These are phyloP conservation scores for Aurantiochytrium sp. DNA, from an alignment of 108 stramenopile species.

Conservation along the genomic window DNA sequence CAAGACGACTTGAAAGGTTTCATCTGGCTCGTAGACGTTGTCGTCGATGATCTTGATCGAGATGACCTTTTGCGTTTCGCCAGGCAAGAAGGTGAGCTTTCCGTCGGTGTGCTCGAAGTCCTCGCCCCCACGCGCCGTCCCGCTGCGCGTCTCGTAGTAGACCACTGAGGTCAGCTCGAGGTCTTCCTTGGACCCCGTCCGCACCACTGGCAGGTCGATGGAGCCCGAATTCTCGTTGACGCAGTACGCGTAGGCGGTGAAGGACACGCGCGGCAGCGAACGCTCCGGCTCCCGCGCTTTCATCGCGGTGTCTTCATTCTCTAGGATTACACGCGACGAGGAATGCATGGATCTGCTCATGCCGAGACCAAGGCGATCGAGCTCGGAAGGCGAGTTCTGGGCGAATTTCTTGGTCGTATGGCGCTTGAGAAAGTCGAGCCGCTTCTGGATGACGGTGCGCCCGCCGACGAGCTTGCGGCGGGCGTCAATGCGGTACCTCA, in stretches of 20 bases:
- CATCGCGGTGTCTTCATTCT: neutral
- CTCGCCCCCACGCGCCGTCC: neutral
- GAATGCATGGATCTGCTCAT: neutral
- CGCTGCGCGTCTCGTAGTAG: slow-evolving; percentile 20
- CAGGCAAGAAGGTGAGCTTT: slow-evolving; percentile 13
- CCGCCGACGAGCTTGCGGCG: slow-evolving; percentile 9
- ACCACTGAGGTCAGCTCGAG: neutral
- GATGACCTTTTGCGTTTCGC: slow-evolving; percentile 32
- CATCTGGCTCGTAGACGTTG: slow-evolving; percentile 35
- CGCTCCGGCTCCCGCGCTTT: too few relatives aligned
- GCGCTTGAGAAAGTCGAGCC: neutral
- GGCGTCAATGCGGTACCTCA: neutral
- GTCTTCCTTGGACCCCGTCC: neutral
- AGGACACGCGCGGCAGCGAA: neutral
- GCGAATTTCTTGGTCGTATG: neutral
- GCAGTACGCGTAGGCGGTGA: neutral
- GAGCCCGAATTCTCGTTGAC: neutral
- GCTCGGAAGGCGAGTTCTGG: neutral
- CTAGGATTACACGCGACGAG: neutral
- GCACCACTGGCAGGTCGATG: neutral
- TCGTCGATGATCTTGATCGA: slow-evolving; percentile 37
- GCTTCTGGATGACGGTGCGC: neutral
- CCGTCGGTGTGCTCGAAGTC: slow-evolving; percentile 35
- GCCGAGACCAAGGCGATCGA: neutral
- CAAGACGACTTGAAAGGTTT: slow-evolving; percentile 32